Conservation (phyloP, 139 green algal genomes). For the Coccomyxa sp. region DNA sequence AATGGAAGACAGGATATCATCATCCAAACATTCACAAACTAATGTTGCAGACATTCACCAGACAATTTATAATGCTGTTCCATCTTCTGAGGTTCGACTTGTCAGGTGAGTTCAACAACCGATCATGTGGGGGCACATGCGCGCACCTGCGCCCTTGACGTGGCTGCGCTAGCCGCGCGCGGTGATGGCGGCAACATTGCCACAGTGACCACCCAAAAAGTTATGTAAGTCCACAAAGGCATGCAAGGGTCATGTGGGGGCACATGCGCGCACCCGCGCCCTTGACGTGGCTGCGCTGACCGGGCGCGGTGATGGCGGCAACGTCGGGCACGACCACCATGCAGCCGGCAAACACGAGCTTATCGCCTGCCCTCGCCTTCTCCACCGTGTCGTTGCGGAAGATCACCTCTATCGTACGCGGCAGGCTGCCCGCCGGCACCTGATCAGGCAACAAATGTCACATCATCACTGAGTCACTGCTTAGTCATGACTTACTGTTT, state of each 20-base stretch:
- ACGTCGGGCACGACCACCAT: constrained; percentile 95
- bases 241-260: too few species aligned
- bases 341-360: constrained; percentile 84
- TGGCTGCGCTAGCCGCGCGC: constrained; percentile 39
- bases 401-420: constrained; percentile 94
- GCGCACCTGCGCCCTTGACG: constrained; percentile 7
- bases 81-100: too few species aligned
- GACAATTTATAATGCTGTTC: too few species aligned
- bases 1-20: too few species aligned
- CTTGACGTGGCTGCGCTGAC: constrained; percentile 29
- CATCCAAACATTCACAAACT: too few species aligned
- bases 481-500: too few species aligned
- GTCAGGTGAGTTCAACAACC: too few species aligned
- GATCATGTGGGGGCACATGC: too few species aligned
- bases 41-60: too few species aligned
- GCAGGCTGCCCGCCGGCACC: constrained; percentile 89
- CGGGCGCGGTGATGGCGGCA: constrained; percentile 55
- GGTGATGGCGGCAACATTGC: constrained; percentile 73
- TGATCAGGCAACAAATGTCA: constrained; percentile 22
- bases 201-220: too few species aligned
- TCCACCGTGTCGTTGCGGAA: constrained; percentile 91
- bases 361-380: constrained; percentile 91
- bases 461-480: background rate
- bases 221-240: too few species aligned
- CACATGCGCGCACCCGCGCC: constrained; percentile 1